These are phyloP conservation scores for Albifimbria verrucaria DNA, from an alignment of 2,329 filamentous ascomycete genomes.

Conservation along the genomic window DNA sequence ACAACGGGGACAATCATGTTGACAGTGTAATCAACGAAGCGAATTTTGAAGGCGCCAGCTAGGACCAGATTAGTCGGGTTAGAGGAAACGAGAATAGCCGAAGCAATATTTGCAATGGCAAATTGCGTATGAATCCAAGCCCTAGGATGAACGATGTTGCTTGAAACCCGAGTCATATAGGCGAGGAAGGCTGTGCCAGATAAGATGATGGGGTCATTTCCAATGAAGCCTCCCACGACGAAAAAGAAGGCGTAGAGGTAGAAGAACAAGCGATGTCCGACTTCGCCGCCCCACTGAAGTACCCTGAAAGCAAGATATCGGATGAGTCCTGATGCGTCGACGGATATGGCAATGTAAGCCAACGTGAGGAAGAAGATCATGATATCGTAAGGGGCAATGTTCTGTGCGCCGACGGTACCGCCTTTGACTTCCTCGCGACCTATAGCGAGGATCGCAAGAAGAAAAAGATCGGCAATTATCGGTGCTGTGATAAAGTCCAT, in stretches of 20 bases:
- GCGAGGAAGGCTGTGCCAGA: conserved; percentile 72
- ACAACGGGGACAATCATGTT: conserved; percentile 74
- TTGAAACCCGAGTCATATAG: conserved; percentile 73
- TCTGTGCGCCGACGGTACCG: conserved; percentile 62
- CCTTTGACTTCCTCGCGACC: conserved; percentile 64
- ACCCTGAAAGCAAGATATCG: conserved; percentile 69
- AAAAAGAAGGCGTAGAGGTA: conserved; percentile 75
- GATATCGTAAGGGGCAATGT: conserved; percentile 68
- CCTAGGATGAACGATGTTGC: conserved; percentile 66
- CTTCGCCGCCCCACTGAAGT: conserved; percentile 61
- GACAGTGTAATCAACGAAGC: conserved; percentile 71
- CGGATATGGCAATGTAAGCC: conserved; percentile 74
- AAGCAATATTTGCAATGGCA: conserved; percentile 68
- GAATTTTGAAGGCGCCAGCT: conserved; percentile 68
- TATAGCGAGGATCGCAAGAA: conserved; percentile 67
- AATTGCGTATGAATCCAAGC: conserved; percentile 75
- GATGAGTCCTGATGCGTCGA: conserved; percentile 72
- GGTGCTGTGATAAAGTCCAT: conserved; percentile 71
- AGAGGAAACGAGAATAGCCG: conserved; percentile 72
- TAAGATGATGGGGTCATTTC: conserved; percentile 72
- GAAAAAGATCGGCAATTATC: conserved; percentile 66
- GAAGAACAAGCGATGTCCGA: conserved; percentile 67
- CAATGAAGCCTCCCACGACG: conserved; percentile 62
- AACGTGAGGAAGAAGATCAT: conserved; percentile 73
- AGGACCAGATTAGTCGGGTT: conserved; percentile 76